Conservation (phyloP, 352 stramenopile species). For the Phytopythium helicoides region DNA sequence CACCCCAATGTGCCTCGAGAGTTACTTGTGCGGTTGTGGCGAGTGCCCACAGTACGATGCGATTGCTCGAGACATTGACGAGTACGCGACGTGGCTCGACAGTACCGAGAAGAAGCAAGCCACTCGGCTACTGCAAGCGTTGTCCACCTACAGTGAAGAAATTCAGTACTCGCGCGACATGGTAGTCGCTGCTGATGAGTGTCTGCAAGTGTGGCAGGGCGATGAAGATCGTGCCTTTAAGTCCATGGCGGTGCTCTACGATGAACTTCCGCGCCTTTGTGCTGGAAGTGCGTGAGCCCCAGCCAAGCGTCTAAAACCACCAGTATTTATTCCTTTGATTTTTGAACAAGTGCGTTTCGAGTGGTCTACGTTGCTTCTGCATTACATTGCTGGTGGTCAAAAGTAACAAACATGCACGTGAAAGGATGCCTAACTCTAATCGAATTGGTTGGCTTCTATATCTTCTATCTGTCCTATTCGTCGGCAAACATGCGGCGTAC, state of each 20-base stretch:
- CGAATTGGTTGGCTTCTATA: not conserved
- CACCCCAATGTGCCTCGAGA: conserved; percentile 37
- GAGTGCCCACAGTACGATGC: conserved; percentile 58
- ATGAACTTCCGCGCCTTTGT: conserved; percentile 60
- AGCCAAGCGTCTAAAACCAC: too few relatives aligned
- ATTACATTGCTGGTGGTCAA: too few relatives aligned
- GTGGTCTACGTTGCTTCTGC: too few relatives aligned
- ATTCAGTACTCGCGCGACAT: conserved; percentile 59
- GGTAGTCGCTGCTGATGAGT: conserved; percentile 61
- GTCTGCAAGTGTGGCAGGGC: conserved; percentile 58
- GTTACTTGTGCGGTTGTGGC: conserved; percentile 63
- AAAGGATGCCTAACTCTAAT: not conserved
- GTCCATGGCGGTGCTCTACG: conserved; percentile 65
- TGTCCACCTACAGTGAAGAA: conserved; percentile 76
- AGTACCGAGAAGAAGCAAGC: conserved; percentile 34
- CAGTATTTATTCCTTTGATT: not conserved
- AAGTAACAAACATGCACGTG: not conserved
- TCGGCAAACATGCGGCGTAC: conserved; percentile 48
- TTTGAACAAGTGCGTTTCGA: conserved; percentile 1
- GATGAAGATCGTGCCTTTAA: conserved; percentile 69
- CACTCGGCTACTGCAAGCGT: conserved; percentile 62
- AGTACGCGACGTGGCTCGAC: conserved; percentile 20
- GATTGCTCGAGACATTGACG: conserved; percentile 46
- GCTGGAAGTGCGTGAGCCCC: conserved; percentile 8
- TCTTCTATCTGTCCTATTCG: conserved; percentile 16